phyloP scores from a whole-genome alignment of 495 filamentous ascomycete species.

The Ramalina intermedia region DNA sequence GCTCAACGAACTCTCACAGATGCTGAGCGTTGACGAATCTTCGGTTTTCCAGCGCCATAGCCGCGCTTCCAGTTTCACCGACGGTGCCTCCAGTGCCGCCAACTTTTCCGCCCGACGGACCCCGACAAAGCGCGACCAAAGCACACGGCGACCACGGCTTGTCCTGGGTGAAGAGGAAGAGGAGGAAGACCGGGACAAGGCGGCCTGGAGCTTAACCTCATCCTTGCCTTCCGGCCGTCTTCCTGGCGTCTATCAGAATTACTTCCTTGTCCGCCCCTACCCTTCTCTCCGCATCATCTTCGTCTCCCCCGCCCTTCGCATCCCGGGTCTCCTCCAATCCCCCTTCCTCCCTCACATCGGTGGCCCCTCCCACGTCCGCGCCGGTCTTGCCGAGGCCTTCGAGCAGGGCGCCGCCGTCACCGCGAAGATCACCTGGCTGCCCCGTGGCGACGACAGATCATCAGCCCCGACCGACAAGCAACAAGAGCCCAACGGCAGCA shows the following conservation, averaged over 20 bases:
- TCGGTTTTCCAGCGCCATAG: slow-evolving; percentile 9
- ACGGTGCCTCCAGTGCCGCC: slow-evolving; percentile 7
- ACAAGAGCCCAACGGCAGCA: background rate
- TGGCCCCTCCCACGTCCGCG: slow-evolving; percentile 34
- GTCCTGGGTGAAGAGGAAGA: slow-evolving; percentile 9
- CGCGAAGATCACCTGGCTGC: slow-evolving; percentile 45
- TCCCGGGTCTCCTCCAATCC: slow-evolving; percentile 50
- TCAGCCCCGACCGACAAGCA: background rate
- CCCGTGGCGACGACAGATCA: slow-evolving; percentile 6
- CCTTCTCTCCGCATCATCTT: slow-evolving; percentile 51
- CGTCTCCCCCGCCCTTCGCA: slow-evolving; percentile 46
- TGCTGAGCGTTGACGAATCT: slow-evolving; percentile 15
- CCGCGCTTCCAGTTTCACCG: slow-evolving; percentile 7
- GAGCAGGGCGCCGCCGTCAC: slow-evolving; percentile 42
- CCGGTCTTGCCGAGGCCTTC: slow-evolving; percentile 39
- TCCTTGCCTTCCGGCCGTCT: slow-evolving; percentile 19
- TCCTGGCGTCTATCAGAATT: slow-evolving; percentile 39
- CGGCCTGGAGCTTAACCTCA: slow-evolving; percentile 9
- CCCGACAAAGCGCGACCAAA: slow-evolving; percentile 22
- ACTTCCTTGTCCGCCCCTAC: slow-evolving; percentile 46
- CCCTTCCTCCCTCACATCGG: slow-evolving; percentile 47
- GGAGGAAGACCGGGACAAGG: slow-evolving; percentile 18
- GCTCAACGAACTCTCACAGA: slow-evolving; percentile 12
- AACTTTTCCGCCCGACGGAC: background rate
- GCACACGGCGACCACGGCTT: slow-evolving; percentile 4